These are phyloP conservation scores for Phytophthora litchii DNA, from an alignment of 352 stramenopile genomes.

Conservation along the genomic window DNA sequence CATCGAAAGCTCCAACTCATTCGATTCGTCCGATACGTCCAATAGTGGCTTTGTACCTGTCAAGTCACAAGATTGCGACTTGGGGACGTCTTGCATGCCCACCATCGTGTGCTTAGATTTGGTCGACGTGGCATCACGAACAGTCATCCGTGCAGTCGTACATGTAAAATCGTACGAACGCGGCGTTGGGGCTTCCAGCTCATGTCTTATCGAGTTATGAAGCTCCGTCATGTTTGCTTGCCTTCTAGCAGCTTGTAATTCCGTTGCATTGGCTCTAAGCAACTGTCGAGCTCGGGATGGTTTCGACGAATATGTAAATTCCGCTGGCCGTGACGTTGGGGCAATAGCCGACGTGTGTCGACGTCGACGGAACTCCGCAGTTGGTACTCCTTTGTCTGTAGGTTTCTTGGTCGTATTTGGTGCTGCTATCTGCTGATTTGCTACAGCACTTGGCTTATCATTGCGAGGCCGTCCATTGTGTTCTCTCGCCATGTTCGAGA, in stretches of 20 bases:
- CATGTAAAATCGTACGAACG: constrained; percentile 23
- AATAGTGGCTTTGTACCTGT: constrained; percentile 7
- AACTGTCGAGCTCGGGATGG: constrained; percentile 19
- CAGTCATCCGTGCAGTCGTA: constrained; percentile 5
- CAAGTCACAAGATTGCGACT: constrained; percentile 15
- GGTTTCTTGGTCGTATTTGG: no score
- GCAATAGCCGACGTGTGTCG: constrained; percentile 20
- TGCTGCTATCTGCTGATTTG: not conserved
- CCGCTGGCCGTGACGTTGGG: constrained; percentile 10
- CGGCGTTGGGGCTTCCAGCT: not conserved
- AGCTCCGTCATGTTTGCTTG: constrained; percentile 13
- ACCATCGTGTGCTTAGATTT: constrained; percentile 10
- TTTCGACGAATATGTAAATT: constrained; percentile 1
- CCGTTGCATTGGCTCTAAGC: constrained; percentile 16
- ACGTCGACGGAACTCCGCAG: constrained; percentile 17
- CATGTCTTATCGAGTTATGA: constrained; percentile 2
- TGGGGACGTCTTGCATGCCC: constrained; percentile 5
- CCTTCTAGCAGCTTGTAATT: constrained; percentile 10
- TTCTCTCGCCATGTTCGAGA: constrained; percentile 25
- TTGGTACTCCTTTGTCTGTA: constrained; percentile 13
- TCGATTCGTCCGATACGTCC: constrained; percentile 14
- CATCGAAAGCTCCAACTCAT: constrained; percentile 16
- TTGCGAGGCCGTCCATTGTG: not conserved
- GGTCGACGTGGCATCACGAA: constrained; percentile 9
- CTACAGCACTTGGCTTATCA: constrained; percentile 1